These are phyloP conservation scores for Colletotrichum sp. DNA, from an alignment of 2,329 filamentous ascomycete species.

Conservation along the genomic window DNA sequence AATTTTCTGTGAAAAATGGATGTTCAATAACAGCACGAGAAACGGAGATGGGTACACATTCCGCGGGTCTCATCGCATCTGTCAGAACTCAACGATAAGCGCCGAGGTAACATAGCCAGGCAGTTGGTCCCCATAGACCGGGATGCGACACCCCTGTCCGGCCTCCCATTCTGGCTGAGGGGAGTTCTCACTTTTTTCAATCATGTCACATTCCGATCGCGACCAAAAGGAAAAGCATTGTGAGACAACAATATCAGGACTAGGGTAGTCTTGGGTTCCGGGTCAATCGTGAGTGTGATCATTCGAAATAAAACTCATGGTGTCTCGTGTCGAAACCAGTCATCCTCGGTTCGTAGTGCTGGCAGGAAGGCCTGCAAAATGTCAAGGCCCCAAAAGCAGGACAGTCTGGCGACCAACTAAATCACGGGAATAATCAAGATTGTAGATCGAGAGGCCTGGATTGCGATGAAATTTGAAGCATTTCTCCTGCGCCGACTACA, in stretches of 20 bases:
- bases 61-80: neutral
- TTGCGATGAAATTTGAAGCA: too few relatives aligned
- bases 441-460: too few relatives aligned
- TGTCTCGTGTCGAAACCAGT: too few relatives aligned
- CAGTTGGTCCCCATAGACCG: neutral
- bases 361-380: too few relatives aligned
- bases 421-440: too few relatives aligned
- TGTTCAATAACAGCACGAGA: neutral
- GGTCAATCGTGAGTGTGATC: too few relatives aligned
- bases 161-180: neutral
- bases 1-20: neutral
- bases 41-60: neutral
- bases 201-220: neutral
- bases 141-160: neutral
- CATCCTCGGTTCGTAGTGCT: too few relatives aligned
- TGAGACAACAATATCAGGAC: neutral
- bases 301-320: too few relatives aligned
- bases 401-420: accelerated
- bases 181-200: neutral
- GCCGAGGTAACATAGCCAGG: neutral
- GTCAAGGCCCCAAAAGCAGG: too few relatives aligned
- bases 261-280: too few relatives aligned
- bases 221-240: neutral
- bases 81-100: neutral
- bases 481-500: too few relatives aligned